A percentile compares a stretch with the other conserved stretches of the same genome.
phyloP scores from a whole-genome alignment of 305 asterid species.

The Plantago lanceolata region DNA sequence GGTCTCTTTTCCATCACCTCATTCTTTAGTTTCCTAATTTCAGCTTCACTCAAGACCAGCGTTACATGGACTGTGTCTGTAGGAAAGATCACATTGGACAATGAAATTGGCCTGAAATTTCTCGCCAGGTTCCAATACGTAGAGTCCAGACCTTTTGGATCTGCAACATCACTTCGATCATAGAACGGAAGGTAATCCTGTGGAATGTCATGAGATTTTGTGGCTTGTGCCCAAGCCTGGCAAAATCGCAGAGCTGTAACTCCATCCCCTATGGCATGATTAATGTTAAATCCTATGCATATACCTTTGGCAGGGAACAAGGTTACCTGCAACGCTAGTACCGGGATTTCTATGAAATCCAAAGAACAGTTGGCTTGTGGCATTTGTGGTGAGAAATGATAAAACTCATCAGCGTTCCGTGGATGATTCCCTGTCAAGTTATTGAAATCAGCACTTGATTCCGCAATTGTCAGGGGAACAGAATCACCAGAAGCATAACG shows the following conservation, averaged over 20 bases:
- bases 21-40: slow-evolving; percentile 23
- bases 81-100: not conserved
- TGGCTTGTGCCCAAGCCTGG: not conserved
- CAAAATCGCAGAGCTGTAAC: not conserved
- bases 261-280: slow-evolving; percentile 7
- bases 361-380: not conserved
- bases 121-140: not conserved
- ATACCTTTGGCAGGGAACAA: slow-evolving; percentile 5
- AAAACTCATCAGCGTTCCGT: slow-evolving; percentile 15
- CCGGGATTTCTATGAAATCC: slow-evolving; percentile 9
- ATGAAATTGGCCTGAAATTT: not conserved
- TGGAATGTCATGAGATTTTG: not conserved
- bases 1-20: not conserved
- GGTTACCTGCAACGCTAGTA: slow-evolving; percentile 23
- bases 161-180: not conserved
- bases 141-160: slow-evolving; percentile 1
- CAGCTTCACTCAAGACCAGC: not conserved
- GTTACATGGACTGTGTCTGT: slow-evolving; percentile 19
- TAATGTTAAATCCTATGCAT: slow-evolving; percentile 1
- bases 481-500: slow-evolving; percentile 23
- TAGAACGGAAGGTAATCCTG: not conserved
- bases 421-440: slow-evolving; percentile 18
- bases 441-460: slow-evolving; percentile 21
- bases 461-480: slow-evolving; percentile 26
- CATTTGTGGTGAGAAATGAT: slow-evolving; percentile 20